These are phyloP conservation scores for Cladosporium phlei DNA, from an alignment of 2,329 filamentous ascomycete species.

Conservation along the genomic window DNA sequence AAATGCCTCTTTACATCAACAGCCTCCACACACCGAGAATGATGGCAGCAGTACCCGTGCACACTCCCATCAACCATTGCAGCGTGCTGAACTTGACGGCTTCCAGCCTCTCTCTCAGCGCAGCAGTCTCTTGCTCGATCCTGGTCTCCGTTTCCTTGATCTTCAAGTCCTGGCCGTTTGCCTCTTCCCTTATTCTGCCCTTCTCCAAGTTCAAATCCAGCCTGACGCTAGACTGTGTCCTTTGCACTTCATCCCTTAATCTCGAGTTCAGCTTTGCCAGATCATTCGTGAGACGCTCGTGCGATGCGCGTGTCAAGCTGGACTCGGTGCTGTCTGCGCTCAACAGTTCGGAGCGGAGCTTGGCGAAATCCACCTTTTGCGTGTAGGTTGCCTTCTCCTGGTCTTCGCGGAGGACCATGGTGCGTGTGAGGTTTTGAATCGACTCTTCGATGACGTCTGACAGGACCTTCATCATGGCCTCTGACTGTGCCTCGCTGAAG, in stretches of 20 bases:
- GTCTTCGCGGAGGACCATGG: conserved; percentile 96
- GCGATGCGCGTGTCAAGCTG: conserved; percentile 78
- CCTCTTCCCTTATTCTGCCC: conserved; percentile 91
- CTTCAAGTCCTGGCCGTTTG: conserved; percentile 92
- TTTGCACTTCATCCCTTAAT: conserved; percentile 85
- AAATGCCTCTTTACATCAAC: conserved; percentile 49
- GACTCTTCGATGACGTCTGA: conserved; percentile 97
- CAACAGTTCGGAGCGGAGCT: conserved; percentile 88
- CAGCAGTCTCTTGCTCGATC: conserved; percentile 95
- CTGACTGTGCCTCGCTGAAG: conserved; percentile 90
- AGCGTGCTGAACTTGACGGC: conserved; percentile 96
- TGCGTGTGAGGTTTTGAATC: conserved; percentile 94
- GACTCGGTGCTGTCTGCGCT: conserved; percentile 88
- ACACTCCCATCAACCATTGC: conserved; percentile 89
- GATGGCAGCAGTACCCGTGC: conserved; percentile 60
- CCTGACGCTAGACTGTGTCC: conserved; percentile 87
- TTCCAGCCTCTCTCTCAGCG: conserved; percentile 84
- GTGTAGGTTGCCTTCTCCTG: conserved; percentile 71
- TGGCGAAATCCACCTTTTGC: conserved; percentile 96
- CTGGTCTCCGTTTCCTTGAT: conserved; percentile 98
- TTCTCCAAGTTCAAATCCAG: conserved; percentile 95
- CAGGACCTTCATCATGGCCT: conserved; percentile 97
- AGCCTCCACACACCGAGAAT: conserved; percentile 64
- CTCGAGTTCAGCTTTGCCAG: conserved; percentile 88
- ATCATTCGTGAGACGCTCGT: conserved; percentile 91